Evolutionary conservation across 306 rosid genomes (phyloP).

Genomic region (Adenanthera pavonina): DNA sequence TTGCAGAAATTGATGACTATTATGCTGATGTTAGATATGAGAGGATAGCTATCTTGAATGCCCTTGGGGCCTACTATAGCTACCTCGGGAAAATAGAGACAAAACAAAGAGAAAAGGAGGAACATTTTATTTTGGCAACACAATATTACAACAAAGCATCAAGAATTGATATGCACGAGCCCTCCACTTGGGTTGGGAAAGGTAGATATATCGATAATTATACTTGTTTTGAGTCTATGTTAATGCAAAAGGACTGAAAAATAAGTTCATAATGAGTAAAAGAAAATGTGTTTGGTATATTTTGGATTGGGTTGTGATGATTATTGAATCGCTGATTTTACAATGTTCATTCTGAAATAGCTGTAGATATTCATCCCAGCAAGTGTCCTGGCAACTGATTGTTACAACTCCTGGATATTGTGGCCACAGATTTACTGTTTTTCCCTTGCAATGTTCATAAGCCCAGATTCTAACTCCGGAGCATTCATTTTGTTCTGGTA

Average conservation of each 20-base stretch:
- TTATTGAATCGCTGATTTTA: slow-evolving; percentile 1
- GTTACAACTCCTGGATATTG: background rate
- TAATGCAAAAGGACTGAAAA: slow-evolving; percentile 15
- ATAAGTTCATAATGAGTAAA: slow-evolving; percentile 20
- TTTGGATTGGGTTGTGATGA: slow-evolving; percentile 19
- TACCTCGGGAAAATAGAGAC: slow-evolving; percentile 98
- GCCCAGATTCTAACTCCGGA: slow-evolving; percentile 9
- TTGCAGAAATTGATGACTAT: slow-evolving; percentile 94
- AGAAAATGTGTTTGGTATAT: slow-evolving; percentile 31
- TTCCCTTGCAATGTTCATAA: background rate
- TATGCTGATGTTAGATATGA: slow-evolving; percentile 97
- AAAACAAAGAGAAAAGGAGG: slow-evolving; percentile 96
- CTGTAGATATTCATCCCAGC: slow-evolving; percentile 35
- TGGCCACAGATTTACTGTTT: background rate
- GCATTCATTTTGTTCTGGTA: slow-evolving; percentile 10
- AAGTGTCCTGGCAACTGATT: background rate
- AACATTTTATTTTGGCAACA: slow-evolving; percentile 93
- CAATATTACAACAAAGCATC: slow-evolving; percentile 98
- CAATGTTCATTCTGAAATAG: background rate
- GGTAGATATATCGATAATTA: slow-evolving; percentile 51
- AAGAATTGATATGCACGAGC: slow-evolving; percentile 94
- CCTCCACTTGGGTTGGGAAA: slow-evolving; percentile 99
- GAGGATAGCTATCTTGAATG: slow-evolving; percentile 97
- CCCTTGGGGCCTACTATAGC: slow-evolving; percentile 94
- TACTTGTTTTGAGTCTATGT: slow-evolving; percentile 8